These are phyloP conservation scores for Paramecium caudatum DNA, from an alignment of 73 alveolate species.

Conservation along the genomic window DNA sequence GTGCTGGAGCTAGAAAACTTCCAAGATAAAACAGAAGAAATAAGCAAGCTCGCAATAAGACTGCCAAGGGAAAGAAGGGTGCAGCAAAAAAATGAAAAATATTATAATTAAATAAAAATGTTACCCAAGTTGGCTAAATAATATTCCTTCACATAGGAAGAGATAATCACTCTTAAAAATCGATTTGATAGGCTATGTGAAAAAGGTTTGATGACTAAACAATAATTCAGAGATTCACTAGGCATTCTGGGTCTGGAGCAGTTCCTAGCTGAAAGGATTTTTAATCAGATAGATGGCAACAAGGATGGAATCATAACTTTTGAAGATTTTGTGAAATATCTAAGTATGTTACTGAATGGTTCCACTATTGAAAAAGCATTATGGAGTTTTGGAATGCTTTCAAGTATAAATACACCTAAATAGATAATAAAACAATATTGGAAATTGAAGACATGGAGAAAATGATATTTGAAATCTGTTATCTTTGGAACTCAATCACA, in stretches of 20 bases:
- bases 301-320: slow-evolving; percentile 54
- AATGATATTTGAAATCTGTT: slow-evolving; percentile 67
- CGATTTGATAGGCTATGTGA: slow-evolving; percentile 66
- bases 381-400: slow-evolving; percentile 59
- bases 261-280: slow-evolving; percentile 63
- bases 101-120: slow-evolving; percentile 16
- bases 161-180: not conserved
- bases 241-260: slow-evolving; percentile 74
- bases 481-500: slow-evolving; percentile 74
- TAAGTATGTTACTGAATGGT: slow-evolving; percentile 69
- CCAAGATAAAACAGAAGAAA: slow-evolving; percentile 53
- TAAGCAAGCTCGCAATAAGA: not conserved
- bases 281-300: slow-evolving; percentile 66
- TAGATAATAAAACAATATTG: slow-evolving; percentile 50
- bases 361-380: slow-evolving; percentile 65
- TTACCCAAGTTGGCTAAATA: slow-evolving; percentile 5
- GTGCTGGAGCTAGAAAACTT: slow-evolving; percentile 27
- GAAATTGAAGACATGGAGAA: slow-evolving; percentile 66
- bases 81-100: not conserved
- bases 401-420: slow-evolving; percentile 31
- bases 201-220: slow-evolving; percentile 63
- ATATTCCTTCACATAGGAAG: slow-evolving; percentile 10
- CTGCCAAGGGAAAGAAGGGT: not conserved
- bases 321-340: slow-evolving; percentile 75
- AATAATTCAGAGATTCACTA: slow-evolving; percentile 67